A percentile compares a stretch with the other conserved stretches of the same genome.
Evolutionary conservation across 2,329 filamentous ascomycete genomes (phyloP).

Genomic region (Pseudogymnoascus sp.): DNA sequence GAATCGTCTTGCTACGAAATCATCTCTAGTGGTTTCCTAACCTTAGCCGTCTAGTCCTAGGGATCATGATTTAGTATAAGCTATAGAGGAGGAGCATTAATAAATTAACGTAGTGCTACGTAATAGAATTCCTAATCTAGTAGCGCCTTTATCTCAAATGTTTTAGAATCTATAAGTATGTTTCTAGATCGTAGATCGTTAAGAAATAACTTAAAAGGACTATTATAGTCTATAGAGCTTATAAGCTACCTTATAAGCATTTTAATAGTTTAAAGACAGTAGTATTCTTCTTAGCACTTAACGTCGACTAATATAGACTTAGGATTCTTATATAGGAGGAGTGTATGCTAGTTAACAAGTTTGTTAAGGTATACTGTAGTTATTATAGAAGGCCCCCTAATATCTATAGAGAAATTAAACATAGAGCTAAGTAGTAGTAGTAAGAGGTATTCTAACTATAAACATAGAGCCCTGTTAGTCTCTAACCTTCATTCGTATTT

Average conservation of each 20-base stretch:
- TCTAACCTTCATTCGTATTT: slow-evolving; percentile 17
- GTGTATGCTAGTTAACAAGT: background rate
- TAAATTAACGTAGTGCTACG: background rate
- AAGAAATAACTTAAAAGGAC: background rate
- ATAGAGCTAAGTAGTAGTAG: background rate
- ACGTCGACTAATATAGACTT: background rate
- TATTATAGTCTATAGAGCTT: background rate
- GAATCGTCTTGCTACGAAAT: background rate
- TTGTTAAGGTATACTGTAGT: background rate
- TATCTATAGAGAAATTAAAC: background rate
- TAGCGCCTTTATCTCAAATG: background rate
- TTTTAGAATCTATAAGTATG: background rate
- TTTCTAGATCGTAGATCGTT: background rate
- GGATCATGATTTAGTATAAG: background rate
- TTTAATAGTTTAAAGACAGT: background rate
- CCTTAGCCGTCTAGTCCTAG: background rate
- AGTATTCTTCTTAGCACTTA: background rate
- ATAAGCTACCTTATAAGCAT: background rate
- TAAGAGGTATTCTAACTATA: background rate
- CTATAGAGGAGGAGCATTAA: background rate
- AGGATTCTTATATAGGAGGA: background rate
- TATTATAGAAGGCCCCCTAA: background rate
- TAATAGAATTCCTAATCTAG: background rate
- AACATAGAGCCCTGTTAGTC: background rate
- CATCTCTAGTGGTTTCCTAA: background rate